phyloP scores from a whole-genome alignment of 257 asterid species.

The Scutellaria barbata region DNA sequence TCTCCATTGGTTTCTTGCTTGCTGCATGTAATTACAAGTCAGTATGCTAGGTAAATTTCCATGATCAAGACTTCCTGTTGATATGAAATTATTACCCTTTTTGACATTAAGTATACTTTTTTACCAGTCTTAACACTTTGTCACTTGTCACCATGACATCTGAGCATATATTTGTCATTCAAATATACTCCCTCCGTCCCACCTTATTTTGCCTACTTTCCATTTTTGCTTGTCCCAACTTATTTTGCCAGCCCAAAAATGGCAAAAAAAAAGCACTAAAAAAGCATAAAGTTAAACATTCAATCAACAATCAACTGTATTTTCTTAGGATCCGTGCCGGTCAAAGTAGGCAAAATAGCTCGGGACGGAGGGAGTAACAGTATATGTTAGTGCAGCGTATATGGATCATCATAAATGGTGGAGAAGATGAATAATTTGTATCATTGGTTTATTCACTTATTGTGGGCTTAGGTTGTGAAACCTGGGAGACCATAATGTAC shows the following conservation, averaged over 20 bases:
- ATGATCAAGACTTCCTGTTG: neutral
- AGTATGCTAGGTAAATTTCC: constrained; percentile 5
- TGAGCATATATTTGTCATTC: constrained; percentile 2
- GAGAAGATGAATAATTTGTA: constrained; percentile 2
- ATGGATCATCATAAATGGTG: neutral
- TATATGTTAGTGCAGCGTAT: neutral
- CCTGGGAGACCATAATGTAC: neutral
- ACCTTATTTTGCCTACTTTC: no score
- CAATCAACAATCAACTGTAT: no score
- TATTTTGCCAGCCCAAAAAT: no score
- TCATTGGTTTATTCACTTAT: constrained; percentile 5
- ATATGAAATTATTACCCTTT: neutral
- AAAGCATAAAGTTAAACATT: no score
- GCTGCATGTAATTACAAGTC: constrained; percentile 17
- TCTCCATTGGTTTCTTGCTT: constrained; percentile 5
- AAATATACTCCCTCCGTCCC: no score
- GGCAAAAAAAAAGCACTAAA: no score
- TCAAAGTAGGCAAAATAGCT: no score
- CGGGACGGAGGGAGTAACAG: no score
- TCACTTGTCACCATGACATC: constrained; percentile 18
- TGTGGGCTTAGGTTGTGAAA: neutral
- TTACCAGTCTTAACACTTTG: neutral
- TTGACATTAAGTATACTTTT: neutral
- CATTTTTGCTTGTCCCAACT: no score
- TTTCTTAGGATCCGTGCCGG: no score